These are phyloP conservation scores for Rhizophora apiculata DNA, from an alignment of 345 rosid genomes.

Conservation along the genomic window DNA sequence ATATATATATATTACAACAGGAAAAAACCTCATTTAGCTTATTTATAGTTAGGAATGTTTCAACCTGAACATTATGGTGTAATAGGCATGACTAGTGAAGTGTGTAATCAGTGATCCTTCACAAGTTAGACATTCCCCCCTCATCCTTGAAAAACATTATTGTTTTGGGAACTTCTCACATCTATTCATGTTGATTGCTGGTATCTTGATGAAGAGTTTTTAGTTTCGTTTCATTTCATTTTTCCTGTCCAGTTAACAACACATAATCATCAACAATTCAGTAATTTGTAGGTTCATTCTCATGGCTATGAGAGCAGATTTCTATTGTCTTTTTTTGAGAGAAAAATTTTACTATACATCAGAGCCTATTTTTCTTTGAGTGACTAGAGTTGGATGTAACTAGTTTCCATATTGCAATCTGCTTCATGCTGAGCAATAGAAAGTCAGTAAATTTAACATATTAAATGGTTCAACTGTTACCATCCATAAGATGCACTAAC, in stretches of 20 bases:
- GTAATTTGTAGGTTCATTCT: neutral
- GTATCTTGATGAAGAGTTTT: neutral
- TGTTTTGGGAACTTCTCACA: neutral
- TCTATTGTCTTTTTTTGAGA: neutral
- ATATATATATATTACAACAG: too few species aligned
- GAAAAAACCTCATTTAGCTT: neutral
- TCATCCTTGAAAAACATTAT: neutral
- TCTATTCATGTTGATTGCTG: too few species aligned
- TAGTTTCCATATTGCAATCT: neutral
- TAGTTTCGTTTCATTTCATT: slow-evolving; percentile 1
- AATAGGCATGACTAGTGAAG: neutral
- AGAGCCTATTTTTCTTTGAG: neutral
- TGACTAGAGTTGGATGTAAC: neutral
- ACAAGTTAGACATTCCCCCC: neutral
- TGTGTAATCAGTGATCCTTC: neutral
- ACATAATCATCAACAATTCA: neutral
- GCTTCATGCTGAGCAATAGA: neutral
- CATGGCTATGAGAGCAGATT: neutral
- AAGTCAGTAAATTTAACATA: neutral
- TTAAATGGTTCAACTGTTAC: too few species aligned
- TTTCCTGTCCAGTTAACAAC: neutral
- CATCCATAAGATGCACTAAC: neutral
- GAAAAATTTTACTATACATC: neutral
- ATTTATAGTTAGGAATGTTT: neutral
- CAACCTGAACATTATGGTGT: neutral